Evolutionary conservation across 495 filamentous ascomycete species (phyloP).

Genomic region (Glonium stellatum): DNA sequence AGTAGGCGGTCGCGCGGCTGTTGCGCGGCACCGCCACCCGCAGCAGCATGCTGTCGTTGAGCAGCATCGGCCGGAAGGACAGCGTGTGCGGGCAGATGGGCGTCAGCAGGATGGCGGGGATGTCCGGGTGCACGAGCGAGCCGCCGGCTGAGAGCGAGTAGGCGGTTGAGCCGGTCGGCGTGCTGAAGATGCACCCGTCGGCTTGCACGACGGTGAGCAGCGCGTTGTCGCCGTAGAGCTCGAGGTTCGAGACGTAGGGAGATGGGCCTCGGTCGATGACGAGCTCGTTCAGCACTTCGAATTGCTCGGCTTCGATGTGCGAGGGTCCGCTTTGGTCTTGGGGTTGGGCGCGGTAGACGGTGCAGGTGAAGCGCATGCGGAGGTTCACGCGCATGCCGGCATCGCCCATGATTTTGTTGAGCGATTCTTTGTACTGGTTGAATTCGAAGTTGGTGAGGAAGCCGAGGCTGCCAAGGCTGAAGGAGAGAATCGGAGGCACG

Average conservation of each 20-base stretch:
- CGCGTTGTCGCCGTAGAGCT: conserved; percentile 89
- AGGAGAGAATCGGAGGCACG: conserved; percentile 83
- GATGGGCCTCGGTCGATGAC: conserved; percentile 95
- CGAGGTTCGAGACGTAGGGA: conserved; percentile 92
- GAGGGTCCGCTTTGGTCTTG: conserved; percentile 14
- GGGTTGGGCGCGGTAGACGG: conserved; percentile 58
- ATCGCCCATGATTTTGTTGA: conserved; percentile 82
- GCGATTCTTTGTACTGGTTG: conserved; percentile 66
- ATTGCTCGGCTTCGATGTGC: conserved; percentile 58
- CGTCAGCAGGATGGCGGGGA: conserved; percentile 93
- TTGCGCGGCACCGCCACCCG: conserved; percentile 77
- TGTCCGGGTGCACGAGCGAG: conserved; percentile 91
- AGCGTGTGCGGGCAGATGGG: conserved; percentile 97
- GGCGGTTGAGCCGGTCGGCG: conserved; percentile 83
- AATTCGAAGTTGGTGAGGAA: conserved; percentile 95
- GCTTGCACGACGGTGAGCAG: conserved; percentile 91
- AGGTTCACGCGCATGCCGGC: conserved; percentile 91
- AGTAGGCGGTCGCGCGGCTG: conserved; percentile 87
- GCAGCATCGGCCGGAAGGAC: conserved; percentile 96
- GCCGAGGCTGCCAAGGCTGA: conserved; percentile 80
- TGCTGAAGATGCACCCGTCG: conserved; percentile 95
- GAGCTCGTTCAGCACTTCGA: conserved; percentile 93
- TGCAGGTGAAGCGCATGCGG: conserved; percentile 96
- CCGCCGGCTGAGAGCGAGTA: conserved; percentile 95
- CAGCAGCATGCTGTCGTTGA: conserved; percentile 87